Base-by-base conservation (phyloP, 1,139 yeast species). In the Saccharomycopsis hybrid region DNA sequence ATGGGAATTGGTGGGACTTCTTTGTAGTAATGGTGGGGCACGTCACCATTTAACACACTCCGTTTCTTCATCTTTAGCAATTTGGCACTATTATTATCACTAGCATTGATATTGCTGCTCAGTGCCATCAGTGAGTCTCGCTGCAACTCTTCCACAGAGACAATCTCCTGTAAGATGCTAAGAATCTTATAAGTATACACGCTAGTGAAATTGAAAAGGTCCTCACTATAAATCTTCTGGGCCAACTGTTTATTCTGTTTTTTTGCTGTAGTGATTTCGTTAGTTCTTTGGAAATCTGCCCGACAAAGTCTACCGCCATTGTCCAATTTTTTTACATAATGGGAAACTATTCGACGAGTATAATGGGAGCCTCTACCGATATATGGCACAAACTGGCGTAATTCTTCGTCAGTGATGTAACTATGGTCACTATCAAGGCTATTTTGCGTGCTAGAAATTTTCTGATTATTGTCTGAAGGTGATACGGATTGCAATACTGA, bases 1-100 rank as follows among this genome's bases (percentile, higher is more conserved):
- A 1, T 30, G n/a, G 72, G 71, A 2, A 68, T 50, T 13, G 59
- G 56, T 1, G 73, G 72, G 1, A 70, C 55, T 43, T 68, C 71
- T 0, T 57, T 51, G 36, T 60, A 63, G 1, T 57, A 52, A 41
- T 64, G 59, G 47, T 31, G 55, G 32, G 55, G 58, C 41, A 53
- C 58, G 13, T 37, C 39, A 28, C 55, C 47, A 37, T 35, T 45
- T 24, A 18, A 27, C 43, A 5, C 37, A 13, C 29, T 18, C 43
- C 33, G 18, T 18, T 35, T 24, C 39, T 13, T 9, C n/a, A n/a
- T 13, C 24, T 36, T 36, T 39, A n/a, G 11, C 7, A 7, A 13
- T 5, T 8, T 28, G 18, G 18, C 18, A 18, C 18, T 18, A 18
- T 18, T 18, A 18, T 18, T 18, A 18, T 18, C 18, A 18, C 18